These are phyloP conservation scores for Selenicereus undatus DNA, from an alignment of 148 eudicot genomes.

Conservation along the genomic window DNA sequence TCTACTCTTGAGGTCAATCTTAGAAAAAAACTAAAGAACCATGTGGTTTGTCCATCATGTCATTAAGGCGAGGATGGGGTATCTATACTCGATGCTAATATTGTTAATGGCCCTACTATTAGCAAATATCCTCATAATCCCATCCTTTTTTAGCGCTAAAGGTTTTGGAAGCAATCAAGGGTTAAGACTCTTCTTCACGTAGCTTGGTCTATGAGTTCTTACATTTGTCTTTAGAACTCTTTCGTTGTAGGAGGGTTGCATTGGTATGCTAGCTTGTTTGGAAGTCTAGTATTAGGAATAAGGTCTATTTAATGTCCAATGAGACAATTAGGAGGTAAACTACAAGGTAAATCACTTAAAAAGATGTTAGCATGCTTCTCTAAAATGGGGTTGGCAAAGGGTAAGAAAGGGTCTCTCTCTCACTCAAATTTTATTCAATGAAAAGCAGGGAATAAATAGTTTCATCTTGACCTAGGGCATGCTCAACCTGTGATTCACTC, in stretches of 20 bases:
- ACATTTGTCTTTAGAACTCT: background rate
- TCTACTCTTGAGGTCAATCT: background rate
- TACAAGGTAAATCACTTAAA: background rate
- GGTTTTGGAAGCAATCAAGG: background rate
- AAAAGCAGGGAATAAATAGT: too few species aligned
- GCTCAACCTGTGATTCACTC: background rate
- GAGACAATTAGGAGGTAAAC: background rate
- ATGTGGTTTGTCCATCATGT: background rate
- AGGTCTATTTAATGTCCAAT: background rate
- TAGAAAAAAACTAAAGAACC: background rate
- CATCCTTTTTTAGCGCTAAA: background rate
- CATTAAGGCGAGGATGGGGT: background rate
- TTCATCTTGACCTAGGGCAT: too few species aligned
- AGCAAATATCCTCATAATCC: background rate
- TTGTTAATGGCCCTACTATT: background rate
- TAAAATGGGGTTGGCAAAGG: background rate
- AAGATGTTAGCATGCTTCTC: background rate
- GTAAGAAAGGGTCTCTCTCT: background rate
- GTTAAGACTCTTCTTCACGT: background rate
- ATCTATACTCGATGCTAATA: too few species aligned
- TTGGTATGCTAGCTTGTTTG: background rate
- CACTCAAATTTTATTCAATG: background rate
- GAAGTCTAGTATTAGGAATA: background rate
- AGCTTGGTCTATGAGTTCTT: background rate
- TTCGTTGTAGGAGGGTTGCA: background rate